phyloP scores from a whole-genome alignment of 2,329 filamentous ascomycete species.

The Ilyonectria robusta region DNA sequence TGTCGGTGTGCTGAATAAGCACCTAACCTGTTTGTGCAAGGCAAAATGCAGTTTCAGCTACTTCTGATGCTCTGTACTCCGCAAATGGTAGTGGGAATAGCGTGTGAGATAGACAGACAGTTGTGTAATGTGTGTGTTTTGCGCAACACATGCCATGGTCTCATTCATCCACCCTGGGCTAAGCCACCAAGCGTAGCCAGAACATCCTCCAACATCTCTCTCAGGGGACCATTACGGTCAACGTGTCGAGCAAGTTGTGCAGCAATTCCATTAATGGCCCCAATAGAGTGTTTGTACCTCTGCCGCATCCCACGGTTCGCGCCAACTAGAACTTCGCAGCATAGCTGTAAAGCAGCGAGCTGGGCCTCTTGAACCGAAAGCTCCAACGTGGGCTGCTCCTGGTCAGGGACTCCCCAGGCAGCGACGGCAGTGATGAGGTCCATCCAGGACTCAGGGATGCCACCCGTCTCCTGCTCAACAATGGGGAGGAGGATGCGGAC shows the following conservation, averaged over 20 bases:
- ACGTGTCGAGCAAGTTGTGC: slow-evolving; percentile 56
- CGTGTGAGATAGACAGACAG: neutral
- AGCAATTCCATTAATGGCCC: slow-evolving; percentile 65
- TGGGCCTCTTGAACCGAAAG: slow-evolving; percentile 62
- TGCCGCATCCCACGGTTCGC: slow-evolving; percentile 62
- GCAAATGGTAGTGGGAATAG: neutral
- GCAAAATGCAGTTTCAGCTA: neutral
- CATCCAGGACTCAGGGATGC: slow-evolving; percentile 70
- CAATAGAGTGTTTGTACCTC: slow-evolving; percentile 66
- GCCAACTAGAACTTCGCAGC: slow-evolving; percentile 64
- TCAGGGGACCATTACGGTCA: slow-evolving; percentile 51
- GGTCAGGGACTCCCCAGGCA: slow-evolving; percentile 60
- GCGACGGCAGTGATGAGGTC: slow-evolving; percentile 66
- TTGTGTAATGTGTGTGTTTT: neutral
- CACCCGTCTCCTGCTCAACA: slow-evolving; percentile 61
- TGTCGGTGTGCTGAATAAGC: slow-evolving; percentile 37
- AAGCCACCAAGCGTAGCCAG: slow-evolving; percentile 49
- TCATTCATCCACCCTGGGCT: slow-evolving; percentile 18
- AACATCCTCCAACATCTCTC: slow-evolving; percentile 64
- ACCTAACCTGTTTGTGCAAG: slow-evolving; percentile 28
- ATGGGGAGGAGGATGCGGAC: slow-evolving; percentile 69
- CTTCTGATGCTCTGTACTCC: neutral
- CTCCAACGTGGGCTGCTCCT: slow-evolving; percentile 28
- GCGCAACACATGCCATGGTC: no score
- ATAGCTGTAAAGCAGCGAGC: slow-evolving; percentile 69